A percentile compares a stretch with the other conserved stretches of the same genome.
Conservation (phyloP, 2,329 filamentous ascomycete species). For the Phyllachora maydis region DNA sequence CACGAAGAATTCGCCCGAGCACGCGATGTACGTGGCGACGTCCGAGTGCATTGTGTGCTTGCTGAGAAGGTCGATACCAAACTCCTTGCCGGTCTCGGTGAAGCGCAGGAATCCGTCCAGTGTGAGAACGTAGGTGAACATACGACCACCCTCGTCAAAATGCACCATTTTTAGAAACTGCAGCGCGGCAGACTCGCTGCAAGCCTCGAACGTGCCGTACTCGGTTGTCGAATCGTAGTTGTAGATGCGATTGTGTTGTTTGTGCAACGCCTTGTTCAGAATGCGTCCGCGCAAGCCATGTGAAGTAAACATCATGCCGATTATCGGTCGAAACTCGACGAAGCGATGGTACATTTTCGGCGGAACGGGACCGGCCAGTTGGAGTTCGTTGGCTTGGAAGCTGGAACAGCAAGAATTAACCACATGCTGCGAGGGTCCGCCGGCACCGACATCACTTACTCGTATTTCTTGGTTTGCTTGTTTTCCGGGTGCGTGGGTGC, state of each 20-base stretch:
- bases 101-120: constrained; percentile 75
- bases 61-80: constrained; percentile 77
- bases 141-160: constrained; percentile 64
- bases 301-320: constrained; percentile 71
- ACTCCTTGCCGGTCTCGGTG: constrained; percentile 89
- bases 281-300: constrained; percentile 60
- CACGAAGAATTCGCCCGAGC: constrained; percentile 83
- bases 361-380: constrained; percentile 68
- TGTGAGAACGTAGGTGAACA: constrained; percentile 84
- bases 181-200: constrained; percentile 48
- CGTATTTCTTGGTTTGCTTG: constrained; percentile 48
- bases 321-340: constrained; percentile 80
- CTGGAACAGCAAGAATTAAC: no score
- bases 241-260: constrained; percentile 78
- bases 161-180: constrained; percentile 76
- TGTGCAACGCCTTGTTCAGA: constrained; percentile 68
- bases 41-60: constrained; percentile 97
- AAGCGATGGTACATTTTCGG: constrained; percentile 71
- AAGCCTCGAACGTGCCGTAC: constrained; percentile 45
- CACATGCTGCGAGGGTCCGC: no score
- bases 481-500: constrained; percentile 14
- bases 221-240: constrained; percentile 65
- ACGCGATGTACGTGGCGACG: constrained; percentile 79
- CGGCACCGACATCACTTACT: constrained; percentile 33
- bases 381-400: constrained; percentile 86